Evolutionary conservation across 495 filamentous ascomycete genomes (phyloP).

Genomic region (Achaetomiella virescens): DNA sequence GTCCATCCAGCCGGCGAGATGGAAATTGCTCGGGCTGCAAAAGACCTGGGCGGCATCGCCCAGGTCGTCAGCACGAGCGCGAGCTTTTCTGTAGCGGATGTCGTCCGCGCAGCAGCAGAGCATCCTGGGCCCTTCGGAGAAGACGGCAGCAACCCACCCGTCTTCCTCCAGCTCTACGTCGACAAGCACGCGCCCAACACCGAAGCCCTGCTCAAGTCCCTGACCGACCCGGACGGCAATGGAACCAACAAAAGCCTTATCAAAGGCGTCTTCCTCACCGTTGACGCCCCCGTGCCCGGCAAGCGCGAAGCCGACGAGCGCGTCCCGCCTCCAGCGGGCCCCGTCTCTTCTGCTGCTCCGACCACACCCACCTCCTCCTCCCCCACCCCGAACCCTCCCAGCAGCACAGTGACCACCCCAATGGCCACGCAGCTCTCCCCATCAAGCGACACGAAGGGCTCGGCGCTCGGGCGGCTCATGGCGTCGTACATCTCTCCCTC

Average conservation of each 20-base stretch:
- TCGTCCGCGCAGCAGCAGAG: conserved; percentile 30
- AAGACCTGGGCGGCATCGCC: conserved; percentile 35
- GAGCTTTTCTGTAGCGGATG: conserved; percentile 58
- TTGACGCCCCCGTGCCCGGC: conserved; percentile 59
- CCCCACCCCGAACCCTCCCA: background rate
- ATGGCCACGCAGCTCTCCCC: conserved; percentile 23
- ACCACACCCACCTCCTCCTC: background rate
- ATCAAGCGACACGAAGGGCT: conserved; percentile 61
- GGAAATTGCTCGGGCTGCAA: conserved; percentile 60
- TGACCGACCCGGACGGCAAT: background rate
- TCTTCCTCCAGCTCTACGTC: conserved; percentile 83
- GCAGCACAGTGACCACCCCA: background rate
- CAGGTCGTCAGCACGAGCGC: conserved; percentile 65
- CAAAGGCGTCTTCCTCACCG: conserved; percentile 60
- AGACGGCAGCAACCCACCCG: conserved; percentile 32
- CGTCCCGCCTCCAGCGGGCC: conserved; percentile 26
- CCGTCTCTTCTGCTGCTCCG: background rate
- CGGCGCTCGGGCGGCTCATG: conserved; percentile 66
- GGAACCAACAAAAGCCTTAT: conserved; percentile 41
- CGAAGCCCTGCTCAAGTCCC: conserved; percentile 29
- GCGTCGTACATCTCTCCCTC: conserved; percentile 65
- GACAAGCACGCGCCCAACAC: conserved; percentile 64
- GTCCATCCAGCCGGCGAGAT: conserved; percentile 67
- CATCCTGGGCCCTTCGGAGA: conserved; percentile 5
- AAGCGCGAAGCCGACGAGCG: conserved; percentile 60